Base-by-base conservation (phyloP, 106 monocot genomes). In the Apostasia ramifera region DNA sequence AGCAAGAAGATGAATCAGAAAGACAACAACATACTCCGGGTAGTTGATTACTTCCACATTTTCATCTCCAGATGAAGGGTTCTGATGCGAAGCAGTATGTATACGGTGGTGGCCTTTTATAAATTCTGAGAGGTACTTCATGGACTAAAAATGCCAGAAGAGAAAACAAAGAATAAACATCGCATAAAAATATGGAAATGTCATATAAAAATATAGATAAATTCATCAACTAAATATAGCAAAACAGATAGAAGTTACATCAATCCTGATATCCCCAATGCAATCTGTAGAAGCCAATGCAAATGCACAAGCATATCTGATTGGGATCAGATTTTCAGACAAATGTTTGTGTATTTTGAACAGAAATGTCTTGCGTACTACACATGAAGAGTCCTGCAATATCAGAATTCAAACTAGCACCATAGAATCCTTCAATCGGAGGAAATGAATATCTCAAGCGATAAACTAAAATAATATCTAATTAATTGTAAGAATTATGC, bases 1-100 rank as follows among this genome's bases (percentile, higher is more conserved):
- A 70, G 84, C 91, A 74, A 95, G 88, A 72, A 84, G 14, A 82
- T 89, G 86, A 68, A 91, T 72, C 62, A 95, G 69, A 59, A 84
- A 95, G 55, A 91, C 91, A 44, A 89, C 65, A 52, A 82, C 74
- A 84, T 91, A 95, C 69, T 80, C 95, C 69, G 95, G 82, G 42
- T 70, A 70, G 68, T 76, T 71, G 12, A 76, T 84, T 63, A 86
- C 10, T 54, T 44, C 61, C 54, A 44, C 67, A 70, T 79, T 76
- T 76, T 71, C 74, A 53, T 58, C 48, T 8, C 55, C 59, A 61
- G 6, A 66, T 53, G 50, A 70, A 63, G 66, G 46, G 50, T 71
- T 75, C 40, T 71, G 66, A 69, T 51, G 10, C 1, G 45, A 1
- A 11, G 39, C 7, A 71, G 64, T 66, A 66, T 71, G 67, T 59